Conservation (phyloP, 495 filamentous ascomycete species). For the Penicillium tannophilum region DNA sequence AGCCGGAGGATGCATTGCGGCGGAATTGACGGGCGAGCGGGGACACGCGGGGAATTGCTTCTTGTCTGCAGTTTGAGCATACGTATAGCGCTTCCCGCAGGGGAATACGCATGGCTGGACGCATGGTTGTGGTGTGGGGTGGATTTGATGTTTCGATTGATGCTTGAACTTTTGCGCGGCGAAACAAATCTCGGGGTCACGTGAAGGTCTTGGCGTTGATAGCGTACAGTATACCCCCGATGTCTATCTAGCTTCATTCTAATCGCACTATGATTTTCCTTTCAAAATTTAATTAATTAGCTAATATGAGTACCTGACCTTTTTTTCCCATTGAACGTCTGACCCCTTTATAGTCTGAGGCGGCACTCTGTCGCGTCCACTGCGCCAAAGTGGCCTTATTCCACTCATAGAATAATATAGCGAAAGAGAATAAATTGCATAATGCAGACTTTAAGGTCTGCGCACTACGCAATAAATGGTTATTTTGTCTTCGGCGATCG, state of each 20-base stretch:
- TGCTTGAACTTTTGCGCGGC: conserved; percentile 25
- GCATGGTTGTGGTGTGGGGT: conserved; percentile 39
- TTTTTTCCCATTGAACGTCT: too few relatives aligned
- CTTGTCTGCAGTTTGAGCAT: conserved; percentile 48
- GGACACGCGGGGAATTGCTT: conserved; percentile 39
- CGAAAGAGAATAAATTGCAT: too few relatives aligned
- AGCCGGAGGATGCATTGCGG: conserved; percentile 41
- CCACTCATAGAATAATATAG: too few relatives aligned
- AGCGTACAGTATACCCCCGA: background rate
- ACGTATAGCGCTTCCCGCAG: conserved; percentile 45
- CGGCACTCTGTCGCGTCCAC: background rate
- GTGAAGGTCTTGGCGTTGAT: conserved; percentile 26
- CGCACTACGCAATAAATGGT: background rate
- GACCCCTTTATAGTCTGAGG: background rate
- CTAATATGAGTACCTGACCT: background rate
- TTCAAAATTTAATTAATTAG: too few relatives aligned
- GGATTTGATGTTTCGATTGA: conserved; percentile 8
- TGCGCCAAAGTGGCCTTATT: too few relatives aligned
- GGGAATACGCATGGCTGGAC: conserved; percentile 41
- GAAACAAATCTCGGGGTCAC: conserved; percentile 34
- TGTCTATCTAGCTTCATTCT: background rate
- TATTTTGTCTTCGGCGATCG: background rate
- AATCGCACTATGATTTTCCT: background rate
- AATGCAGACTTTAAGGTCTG: background rate
- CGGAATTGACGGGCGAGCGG: conserved; percentile 45